phyloP scores from a whole-genome alignment of 2,329 filamentous ascomycete genomes.

The Incumbomyces delicatus region DNA sequence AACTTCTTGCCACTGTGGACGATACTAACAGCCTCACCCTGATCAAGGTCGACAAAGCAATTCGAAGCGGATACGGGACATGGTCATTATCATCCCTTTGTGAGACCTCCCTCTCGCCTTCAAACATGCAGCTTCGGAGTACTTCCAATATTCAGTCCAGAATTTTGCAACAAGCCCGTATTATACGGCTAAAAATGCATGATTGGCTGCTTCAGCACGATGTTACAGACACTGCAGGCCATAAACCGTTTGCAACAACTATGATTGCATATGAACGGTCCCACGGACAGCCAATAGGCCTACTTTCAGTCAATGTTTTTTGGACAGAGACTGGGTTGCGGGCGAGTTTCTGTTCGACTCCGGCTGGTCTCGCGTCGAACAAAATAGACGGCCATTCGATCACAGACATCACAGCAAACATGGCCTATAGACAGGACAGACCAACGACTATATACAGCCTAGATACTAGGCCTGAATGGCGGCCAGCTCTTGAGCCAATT shows the following conservation, averaged over 20 bases:
- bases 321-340: too few relatives aligned
- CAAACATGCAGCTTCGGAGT: background rate
- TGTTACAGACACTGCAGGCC: too few relatives aligned
- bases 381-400: background rate
- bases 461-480: slow-evolving; percentile 1
- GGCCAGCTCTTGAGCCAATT: background rate
- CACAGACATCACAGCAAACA: background rate
- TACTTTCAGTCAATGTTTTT: too few relatives aligned
- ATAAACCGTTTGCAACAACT: background rate
- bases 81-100: slow-evolving; percentile 10
- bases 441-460: background rate
- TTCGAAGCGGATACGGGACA: slow-evolving; percentile 8
- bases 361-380: too few relatives aligned
- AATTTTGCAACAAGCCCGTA: background rate
- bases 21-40: slow-evolving; percentile 22
- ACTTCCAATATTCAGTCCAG: background rate
- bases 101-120: background rate
- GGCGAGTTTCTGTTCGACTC: too few relatives aligned
- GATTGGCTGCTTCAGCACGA: background rate
- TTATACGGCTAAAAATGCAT: background rate
- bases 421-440: background rate
- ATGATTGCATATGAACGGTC: background rate
- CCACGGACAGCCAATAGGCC: too few relatives aligned
- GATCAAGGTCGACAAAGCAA: slow-evolving; percentile 12
- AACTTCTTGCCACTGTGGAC: slow-evolving; percentile 29